Conservation (phyloP, 176 grass and related monocot genomes). For the Oropetium thomaeum region DNA sequence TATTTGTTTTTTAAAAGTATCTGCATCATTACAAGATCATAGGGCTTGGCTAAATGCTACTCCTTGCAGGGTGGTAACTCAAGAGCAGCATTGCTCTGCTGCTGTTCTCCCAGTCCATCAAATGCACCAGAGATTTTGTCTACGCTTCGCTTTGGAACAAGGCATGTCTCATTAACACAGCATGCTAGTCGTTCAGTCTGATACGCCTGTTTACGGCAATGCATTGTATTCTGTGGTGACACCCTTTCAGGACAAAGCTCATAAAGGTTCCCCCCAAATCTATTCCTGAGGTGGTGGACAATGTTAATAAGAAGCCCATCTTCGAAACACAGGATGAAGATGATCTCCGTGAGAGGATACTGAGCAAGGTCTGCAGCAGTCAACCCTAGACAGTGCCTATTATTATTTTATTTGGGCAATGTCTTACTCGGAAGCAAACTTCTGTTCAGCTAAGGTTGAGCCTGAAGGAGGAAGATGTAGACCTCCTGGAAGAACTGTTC, state of each 20-base stretch:
- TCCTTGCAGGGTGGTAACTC: slow-evolving; percentile 81
- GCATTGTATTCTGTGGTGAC: slow-evolving; percentile 3
- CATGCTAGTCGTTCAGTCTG: background rate
- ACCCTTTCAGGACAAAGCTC: slow-evolving; percentile 59
- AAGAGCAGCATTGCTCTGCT: slow-evolving; percentile 78
- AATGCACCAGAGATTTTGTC: slow-evolving; percentile 80
- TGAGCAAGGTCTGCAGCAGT: slow-evolving; percentile 46
- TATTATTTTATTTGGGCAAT: no score
- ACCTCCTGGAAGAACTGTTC: slow-evolving; percentile 64
- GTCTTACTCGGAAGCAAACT: background rate
- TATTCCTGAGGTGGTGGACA: slow-evolving; percentile 31
- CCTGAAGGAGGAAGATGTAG: slow-evolving; percentile 72
- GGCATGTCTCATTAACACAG: slow-evolving; percentile 38
- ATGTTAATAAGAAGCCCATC: slow-evolving; percentile 29
- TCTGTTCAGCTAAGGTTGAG: slow-evolving; percentile 68
- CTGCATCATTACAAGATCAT: background rate
- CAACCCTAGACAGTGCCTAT: background rate
- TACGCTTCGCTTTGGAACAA: slow-evolving; percentile 82
- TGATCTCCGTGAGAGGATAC: slow-evolving; percentile 42
- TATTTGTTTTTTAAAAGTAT: background rate
- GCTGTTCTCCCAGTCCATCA: slow-evolving; percentile 79
- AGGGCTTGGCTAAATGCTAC: slow-evolving; percentile 12
- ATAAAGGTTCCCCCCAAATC: slow-evolving; percentile 51
- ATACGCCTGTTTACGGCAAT: background rate
- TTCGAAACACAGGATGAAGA: slow-evolving; percentile 32